These are phyloP conservation scores for Mayamaea pseudoterrestris DNA, from an alignment of 108 stramenopile species.

Conservation along the genomic window DNA sequence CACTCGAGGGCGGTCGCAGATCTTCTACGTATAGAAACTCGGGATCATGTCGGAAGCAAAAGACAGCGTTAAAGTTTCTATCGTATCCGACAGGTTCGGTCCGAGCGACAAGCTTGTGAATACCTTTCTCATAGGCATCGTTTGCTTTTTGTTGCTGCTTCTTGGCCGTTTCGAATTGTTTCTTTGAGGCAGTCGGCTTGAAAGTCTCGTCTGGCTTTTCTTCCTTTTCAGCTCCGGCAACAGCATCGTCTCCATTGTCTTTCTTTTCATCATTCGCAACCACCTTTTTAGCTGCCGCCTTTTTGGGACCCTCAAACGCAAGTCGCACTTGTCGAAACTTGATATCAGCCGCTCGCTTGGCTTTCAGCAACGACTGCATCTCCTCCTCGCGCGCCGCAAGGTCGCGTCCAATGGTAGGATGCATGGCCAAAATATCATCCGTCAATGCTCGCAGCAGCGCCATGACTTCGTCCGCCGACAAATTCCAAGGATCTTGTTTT, in stretches of 20 bases:
- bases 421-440: constrained; percentile 62
- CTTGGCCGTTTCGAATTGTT: constrained; percentile 30
- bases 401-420: constrained; percentile 30
- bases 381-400: constrained; percentile 42
- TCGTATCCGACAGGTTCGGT: constrained; percentile 69
- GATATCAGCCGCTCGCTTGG: constrained; percentile 47
- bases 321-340: constrained; percentile 46
- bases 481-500: constrained; percentile 57
- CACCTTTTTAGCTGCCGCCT: constrained; percentile 15
- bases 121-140: constrained; percentile 61
- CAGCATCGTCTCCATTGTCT: constrained; percentile 14
- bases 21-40: constrained; percentile 48
- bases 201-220: constrained; percentile 17
- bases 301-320: constrained; percentile 49
- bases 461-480: constrained; percentile 66
- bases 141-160: constrained; percentile 48
- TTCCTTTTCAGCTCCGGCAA: constrained; percentile 10
- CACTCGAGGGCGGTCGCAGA: constrained; percentile 21
- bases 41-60: constrained; percentile 62
- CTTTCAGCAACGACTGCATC: constrained; percentile 47
- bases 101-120: constrained; percentile 39
- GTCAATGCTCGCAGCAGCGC: constrained; percentile 47
- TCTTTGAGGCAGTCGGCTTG: constrained; percentile 41
- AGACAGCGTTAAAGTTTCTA: constrained; percentile 55
- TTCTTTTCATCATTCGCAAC: constrained; percentile 13